Base-by-base conservation (phyloP, 495 filamentous ascomycete species). In the Corynascus novoguineensis region DNA sequence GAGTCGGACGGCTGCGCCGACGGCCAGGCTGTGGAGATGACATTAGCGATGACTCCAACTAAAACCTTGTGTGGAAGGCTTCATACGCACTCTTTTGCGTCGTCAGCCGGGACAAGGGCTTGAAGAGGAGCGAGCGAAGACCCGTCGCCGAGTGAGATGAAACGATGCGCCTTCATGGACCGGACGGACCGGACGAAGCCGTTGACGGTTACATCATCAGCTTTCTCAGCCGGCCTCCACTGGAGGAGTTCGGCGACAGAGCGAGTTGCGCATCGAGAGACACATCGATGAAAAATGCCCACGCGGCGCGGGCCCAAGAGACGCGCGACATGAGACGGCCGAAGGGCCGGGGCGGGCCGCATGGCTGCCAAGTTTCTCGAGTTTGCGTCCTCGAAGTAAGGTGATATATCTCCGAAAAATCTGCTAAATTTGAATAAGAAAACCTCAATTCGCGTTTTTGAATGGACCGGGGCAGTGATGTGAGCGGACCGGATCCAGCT, bases 101-200 rank as follows among this genome's bases (percentile, higher is more conserved):
- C 84, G 51, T 83, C 75, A 56, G 87, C 85, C 51, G 79, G 83
- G 58, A 97, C 71, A 27, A 97, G 82, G 29, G 85, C 92, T 74
- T 98, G 95, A 41, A 97, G 64, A 42, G 90, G 74, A 47, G 84
- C 73, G 44, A 87, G 71, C 29, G 86, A 89, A 14, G 95, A 95
- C 32, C 93, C 93, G 77, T 98, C 93, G 5, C 86, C 84, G 50
- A 98, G 76, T 50, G 89, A 80, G 15, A 90, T 88, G 73, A 98
- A 98, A 14, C 85, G 83, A 58, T 83, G 75, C 41, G 77, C 77
- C 72, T 96, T 96, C 74, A 95, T 92, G 64, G 88, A 86, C 54
- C 95, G 83, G 54, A 97, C 83, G 15, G 89, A 89, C 46, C 89
- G 83, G 58, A 97, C 76, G 71, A 85, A 92, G 32, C 92, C 93